These are phyloP conservation scores for Planoprotostelium fungivorum DNA, from an alignment of 78 protist genomes.

Conservation along the genomic window DNA sequence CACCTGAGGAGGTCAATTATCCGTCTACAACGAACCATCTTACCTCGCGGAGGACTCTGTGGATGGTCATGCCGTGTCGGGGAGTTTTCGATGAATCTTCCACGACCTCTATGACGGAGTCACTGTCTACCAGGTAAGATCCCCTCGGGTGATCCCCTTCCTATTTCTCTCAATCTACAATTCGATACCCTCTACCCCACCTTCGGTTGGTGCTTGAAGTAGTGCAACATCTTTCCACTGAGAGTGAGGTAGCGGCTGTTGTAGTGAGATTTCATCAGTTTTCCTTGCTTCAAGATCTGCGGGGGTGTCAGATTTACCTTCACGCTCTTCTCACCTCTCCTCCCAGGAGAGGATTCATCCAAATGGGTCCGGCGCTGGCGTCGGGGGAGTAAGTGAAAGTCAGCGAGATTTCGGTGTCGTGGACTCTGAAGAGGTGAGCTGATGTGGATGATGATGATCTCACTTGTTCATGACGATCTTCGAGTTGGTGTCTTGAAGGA, in stretches of 20 bases:
- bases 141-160: neutral
- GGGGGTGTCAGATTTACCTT: neutral
- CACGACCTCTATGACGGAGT: neutral
- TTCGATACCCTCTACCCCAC: neutral
- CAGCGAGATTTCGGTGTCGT: neutral
- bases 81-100: neutral
- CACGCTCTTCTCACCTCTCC: neutral
- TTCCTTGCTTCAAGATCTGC: neutral
- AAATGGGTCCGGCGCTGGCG: neutral
- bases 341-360: neutral
- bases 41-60: neutral
- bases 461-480: neutral
- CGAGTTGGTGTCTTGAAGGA: neutral
- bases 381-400: neutral
- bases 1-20: neutral
- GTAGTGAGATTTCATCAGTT: neutral
- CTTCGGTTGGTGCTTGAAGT: neutral
- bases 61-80: neutral
- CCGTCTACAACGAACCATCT: neutral
- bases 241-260: neutral
- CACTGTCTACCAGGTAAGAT: neutral
- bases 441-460: neutral
- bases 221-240: neutral
- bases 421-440: neutral
- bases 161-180: neutral